Conservation (phyloP, 2,329 filamentous ascomycete genomes). For the Pseudogymnoascus sp. region DNA sequence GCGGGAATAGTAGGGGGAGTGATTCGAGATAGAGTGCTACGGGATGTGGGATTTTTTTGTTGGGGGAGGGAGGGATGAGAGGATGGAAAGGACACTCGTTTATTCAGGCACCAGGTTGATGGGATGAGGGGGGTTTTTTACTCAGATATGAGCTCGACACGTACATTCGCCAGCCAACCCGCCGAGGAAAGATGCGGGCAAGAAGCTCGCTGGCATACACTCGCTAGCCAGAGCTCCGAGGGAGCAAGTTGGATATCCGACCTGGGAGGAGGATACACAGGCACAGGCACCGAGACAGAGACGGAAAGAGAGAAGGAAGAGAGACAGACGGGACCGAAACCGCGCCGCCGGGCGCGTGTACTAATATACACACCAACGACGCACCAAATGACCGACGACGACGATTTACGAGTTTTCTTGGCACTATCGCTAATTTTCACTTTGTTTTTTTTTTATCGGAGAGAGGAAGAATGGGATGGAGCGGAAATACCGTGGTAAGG, state of each 20-base stretch:
- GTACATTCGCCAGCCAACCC: not conserved
- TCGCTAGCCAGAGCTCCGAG: not conserved
- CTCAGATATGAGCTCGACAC: not conserved
- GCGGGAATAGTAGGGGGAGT: slow-evolving; percentile 19
- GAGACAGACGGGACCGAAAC: not conserved
- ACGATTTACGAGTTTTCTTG: not conserved
- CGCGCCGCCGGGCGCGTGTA: not conserved
- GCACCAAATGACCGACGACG: not conserved
- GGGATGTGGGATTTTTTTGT: not conserved
- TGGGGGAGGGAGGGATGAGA: not conserved
- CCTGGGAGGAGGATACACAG: not conserved
- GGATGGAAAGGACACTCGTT: not conserved
- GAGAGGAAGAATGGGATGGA: no score
- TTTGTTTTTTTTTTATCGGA: not conserved
- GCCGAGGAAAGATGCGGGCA: not conserved
- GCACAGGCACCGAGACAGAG: no score
- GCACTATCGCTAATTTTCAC: not conserved
- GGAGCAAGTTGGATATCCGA: not conserved
- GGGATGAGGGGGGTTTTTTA: not conserved
- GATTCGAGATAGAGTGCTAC: slow-evolving; percentile 15
- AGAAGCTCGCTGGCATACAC: not conserved
- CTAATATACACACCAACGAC: not conserved
- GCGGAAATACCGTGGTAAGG: no score
- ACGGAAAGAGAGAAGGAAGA: not conserved
- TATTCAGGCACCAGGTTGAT: not conserved